These are phyloP conservation scores for Ascocoryne sarcoides DNA, from an alignment of 2,329 filamentous ascomycete species.

Conservation along the genomic window DNA sequence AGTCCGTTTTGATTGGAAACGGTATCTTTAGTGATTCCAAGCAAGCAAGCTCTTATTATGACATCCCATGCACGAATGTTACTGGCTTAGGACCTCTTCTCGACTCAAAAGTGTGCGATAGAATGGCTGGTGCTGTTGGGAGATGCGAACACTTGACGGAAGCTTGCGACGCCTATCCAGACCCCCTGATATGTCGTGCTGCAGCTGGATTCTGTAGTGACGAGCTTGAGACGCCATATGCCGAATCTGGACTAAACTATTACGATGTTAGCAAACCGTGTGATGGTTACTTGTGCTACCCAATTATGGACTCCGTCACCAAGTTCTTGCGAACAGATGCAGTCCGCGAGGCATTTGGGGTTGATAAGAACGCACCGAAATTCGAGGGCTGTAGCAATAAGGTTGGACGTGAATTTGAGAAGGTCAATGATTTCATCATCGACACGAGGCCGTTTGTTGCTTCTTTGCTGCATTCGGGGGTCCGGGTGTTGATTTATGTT, in stretches of 20 bases:
- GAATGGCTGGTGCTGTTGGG: slow-evolving; percentile 36
- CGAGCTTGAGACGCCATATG: slow-evolving; percentile 16
- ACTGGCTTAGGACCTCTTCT: slow-evolving; percentile 36
- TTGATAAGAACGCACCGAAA: slow-evolving; percentile 9
- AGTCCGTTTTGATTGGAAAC: slow-evolving; percentile 39
- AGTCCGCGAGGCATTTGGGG: slow-evolving; percentile 14
- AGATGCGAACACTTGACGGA: slow-evolving; percentile 35
- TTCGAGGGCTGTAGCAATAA: slow-evolving; percentile 16
- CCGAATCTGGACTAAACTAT: slow-evolving; percentile 12
- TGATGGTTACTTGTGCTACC: slow-evolving; percentile 17
- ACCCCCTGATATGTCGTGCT: slow-evolving; percentile 33
- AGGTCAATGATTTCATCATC: slow-evolving; percentile 16
- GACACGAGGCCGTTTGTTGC: slow-evolving; percentile 13
- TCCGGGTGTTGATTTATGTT: slow-evolving; percentile 19
- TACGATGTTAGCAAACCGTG: slow-evolving; percentile 19
- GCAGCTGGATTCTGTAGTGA: slow-evolving; percentile 31
- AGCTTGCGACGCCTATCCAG: slow-evolving; percentile 33
- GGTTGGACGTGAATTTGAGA: slow-evolving; percentile 14
- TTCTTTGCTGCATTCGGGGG: slow-evolving; percentile 13
- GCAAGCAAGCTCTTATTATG: slow-evolving; percentile 36
- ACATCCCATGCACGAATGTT: slow-evolving; percentile 38
- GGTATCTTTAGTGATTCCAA: slow-evolving; percentile 36
- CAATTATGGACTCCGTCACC: slow-evolving; percentile 18
- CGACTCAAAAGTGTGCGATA: slow-evolving; percentile 37
- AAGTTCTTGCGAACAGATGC: slow-evolving; percentile 14